Evolutionary conservation across 106 monocot species (phyloP), one percentile per base, ranked within the genome.

Genomic region (Phalaenopsis equestris): DNA sequence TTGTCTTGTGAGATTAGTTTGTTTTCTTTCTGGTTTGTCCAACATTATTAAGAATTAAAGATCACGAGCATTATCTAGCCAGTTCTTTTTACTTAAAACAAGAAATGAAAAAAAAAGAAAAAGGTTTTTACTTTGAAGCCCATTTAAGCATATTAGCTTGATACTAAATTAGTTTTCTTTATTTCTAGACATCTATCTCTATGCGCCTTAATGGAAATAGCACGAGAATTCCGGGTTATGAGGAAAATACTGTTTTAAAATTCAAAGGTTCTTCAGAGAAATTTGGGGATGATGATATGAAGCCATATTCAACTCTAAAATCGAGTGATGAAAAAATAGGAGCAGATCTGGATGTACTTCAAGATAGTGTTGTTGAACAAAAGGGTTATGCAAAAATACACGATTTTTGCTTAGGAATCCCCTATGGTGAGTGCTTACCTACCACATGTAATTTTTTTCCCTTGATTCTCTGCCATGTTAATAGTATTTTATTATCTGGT

Each of bases 351-450:
- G 8, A 73, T 72, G 17, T 37, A 45, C 4, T 48, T 14, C 79
- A 76, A 45, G 86, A 86, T n/a, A 8, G 73, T 38, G 43, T 52
- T n/a, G 14, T 72, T 41, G 64, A 79, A 79, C 56, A 55, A 49
- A 86, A 81, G 42, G 79, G 55, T n/a, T 58, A 82, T 68, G 86
- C 86, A 64, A 79, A 82, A 77, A 75, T 86, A 55, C 86, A 86
- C 75, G 86, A 86, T 41, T 86, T 86, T 82, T 86, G 86, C 78
- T 72, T 86, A 30, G 86, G 86, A 52, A 86, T 86, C 15, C 86
- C 86, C 15, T 86, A 82, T 72, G 86, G 82, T 86, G 76, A 79
- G 82, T 80, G 41, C n/a, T 74, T 1, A 74, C 45, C 19, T 74
- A 5, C 70, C 39, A 39, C 37, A 37, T 11, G 70, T 21, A 39